A percentile compares a stretch with the other conserved stretches of the same genome.
Evolutionary conservation across 768 basidiomycete genomes (phyloP).

Genomic region (Russula vinacea): DNA sequence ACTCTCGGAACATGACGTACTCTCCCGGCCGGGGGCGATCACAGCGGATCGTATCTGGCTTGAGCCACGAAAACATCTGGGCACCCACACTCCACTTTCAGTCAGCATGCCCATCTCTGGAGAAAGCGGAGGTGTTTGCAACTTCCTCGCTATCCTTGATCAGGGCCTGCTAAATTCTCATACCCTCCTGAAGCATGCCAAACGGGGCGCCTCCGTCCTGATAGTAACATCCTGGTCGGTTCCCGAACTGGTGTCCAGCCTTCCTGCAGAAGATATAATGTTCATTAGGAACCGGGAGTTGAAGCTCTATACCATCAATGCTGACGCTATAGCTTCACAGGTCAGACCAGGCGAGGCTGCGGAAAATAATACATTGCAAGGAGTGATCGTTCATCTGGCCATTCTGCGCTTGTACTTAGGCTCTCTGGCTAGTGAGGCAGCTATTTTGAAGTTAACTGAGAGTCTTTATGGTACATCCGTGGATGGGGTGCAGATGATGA

Average conservation of each 20-base stretch:
- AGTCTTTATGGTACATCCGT: slow-evolving; percentile 46
- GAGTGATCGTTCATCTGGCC: slow-evolving; percentile 65
- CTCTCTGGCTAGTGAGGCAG: slow-evolving; percentile 50
- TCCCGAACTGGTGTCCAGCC: slow-evolving; percentile 67
- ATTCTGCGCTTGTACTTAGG: slow-evolving; percentile 85
- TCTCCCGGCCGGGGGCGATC: slow-evolving; percentile 70
- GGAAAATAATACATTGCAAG: slow-evolving; percentile 49
- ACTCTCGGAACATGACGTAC: slow-evolving; percentile 67
- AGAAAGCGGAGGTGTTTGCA: slow-evolving; percentile 47
- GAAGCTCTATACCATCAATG: slow-evolving; percentile 58
- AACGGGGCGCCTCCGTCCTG: slow-evolving; percentile 65
- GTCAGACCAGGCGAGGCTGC: slow-evolving; percentile 39
- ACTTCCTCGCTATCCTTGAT: slow-evolving; percentile 76
- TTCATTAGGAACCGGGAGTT: slow-evolving; percentile 52
- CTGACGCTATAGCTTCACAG: slow-evolving; percentile 49
- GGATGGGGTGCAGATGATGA: slow-evolving; percentile 47
- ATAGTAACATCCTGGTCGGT: slow-evolving; percentile 71
- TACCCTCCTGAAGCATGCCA: slow-evolving; percentile 64
- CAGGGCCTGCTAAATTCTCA: slow-evolving; percentile 76
- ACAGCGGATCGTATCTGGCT: slow-evolving; percentile 68
- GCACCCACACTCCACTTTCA: slow-evolving; percentile 50
- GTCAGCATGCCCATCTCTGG: slow-evolving; percentile 55
- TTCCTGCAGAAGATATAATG: slow-evolving; percentile 50
- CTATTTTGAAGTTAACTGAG: slow-evolving; percentile 52
- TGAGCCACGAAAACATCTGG: slow-evolving; percentile 42